Base-by-base conservation (phyloP, 2,329 filamentous ascomycete species). In the Pseudodiploospora longispora region DNA sequence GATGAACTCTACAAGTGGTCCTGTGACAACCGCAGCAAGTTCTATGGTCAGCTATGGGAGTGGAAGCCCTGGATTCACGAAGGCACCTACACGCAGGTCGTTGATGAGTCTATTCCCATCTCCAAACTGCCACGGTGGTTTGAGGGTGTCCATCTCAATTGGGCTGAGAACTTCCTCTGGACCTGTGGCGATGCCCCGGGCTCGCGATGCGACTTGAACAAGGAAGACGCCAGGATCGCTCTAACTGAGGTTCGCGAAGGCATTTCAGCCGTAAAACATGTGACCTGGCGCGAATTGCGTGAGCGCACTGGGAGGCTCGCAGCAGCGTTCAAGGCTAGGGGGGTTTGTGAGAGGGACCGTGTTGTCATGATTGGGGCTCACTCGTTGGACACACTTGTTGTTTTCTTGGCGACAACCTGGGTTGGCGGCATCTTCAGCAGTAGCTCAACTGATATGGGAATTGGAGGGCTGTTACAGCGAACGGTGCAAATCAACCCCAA, bases 401-500 rank as follows among this genome's bases (percentile, higher is more conserved):
- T 88, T 1, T 84, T 86, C 56, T 67, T 87, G 47, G 87, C 85
- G 0, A 74, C 80, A 0, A 76, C 76, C 1, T 81, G 83, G 61
- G 56, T 93, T 1, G 88, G 88, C 0, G 87, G 73, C 1, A 60
- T 94, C 1, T 93, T 93, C 59, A 85, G 80, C 52, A 85, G 78
- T 39, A 83, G 78, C 42, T 86, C 82, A 6, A 91, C 87, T 0
- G 87, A 94, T 62, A 93, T 93, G 82, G 87, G 87, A 0, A 80
- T 83, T 10, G 81, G 82, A 50, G 87, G 87, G 0, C 76, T 94
- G 12, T 55, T 94, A 53, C 85, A 93, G 62, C 71, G 87, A 31
- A 70, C 86, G 28, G 65, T 81, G 40, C 87, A 93, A 67, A 80
- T 93, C 47, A 73, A 82, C 52, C 87, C 88, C 4, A 82, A 78